A percentile compares a stretch with the other conserved stretches of the same genome.
These are phyloP conservation scores for Dendrobium chrysotoxum DNA, from an alignment of 106 monocot species.

Conservation along the genomic window DNA sequence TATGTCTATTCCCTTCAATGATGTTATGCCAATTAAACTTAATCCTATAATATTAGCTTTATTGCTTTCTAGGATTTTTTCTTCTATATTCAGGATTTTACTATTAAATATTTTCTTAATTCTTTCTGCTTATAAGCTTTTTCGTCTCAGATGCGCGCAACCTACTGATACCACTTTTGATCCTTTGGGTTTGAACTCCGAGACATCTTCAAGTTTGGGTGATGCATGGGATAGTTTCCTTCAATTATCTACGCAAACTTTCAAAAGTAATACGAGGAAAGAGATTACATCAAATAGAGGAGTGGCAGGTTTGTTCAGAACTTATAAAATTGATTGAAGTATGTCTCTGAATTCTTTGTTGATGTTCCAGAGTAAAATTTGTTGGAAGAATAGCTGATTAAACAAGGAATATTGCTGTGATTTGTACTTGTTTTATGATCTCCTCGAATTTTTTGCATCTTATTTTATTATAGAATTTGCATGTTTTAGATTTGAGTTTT, in stretches of 20 bases:
- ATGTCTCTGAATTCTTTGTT: background rate
- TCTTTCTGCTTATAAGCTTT: background rate
- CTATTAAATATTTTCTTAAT: background rate
- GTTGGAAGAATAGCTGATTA: too few species aligned
- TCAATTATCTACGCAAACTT: constrained; percentile 51
- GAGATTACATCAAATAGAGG: constrained; percentile 72
- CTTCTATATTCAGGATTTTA: background rate
- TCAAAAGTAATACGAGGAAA: constrained; percentile 57
- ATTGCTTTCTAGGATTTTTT: background rate
- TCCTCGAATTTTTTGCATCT: too few species aligned
- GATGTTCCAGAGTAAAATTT: too few species aligned
- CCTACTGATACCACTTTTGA: constrained; percentile 48
- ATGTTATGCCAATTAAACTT: background rate
- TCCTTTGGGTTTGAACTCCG: constrained; percentile 64
- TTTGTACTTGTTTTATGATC: too few species aligned
- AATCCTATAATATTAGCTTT: background rate
- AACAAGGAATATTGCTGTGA: too few species aligned
- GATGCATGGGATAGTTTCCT: constrained; percentile 35
- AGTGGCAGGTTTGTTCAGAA: constrained; percentile 52
- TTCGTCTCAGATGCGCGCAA: constrained; percentile 30
- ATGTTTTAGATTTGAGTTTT: too few species aligned
- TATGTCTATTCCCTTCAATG: background rate
- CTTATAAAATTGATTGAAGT: background rate
- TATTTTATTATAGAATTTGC: too few species aligned
- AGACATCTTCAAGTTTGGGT: constrained; percentile 20